Evolutionary conservation across 1,139 yeast genomes (phyloP), one percentile per base, ranked within the genome.

Genomic region (Nematodospora anomalae): DNA sequence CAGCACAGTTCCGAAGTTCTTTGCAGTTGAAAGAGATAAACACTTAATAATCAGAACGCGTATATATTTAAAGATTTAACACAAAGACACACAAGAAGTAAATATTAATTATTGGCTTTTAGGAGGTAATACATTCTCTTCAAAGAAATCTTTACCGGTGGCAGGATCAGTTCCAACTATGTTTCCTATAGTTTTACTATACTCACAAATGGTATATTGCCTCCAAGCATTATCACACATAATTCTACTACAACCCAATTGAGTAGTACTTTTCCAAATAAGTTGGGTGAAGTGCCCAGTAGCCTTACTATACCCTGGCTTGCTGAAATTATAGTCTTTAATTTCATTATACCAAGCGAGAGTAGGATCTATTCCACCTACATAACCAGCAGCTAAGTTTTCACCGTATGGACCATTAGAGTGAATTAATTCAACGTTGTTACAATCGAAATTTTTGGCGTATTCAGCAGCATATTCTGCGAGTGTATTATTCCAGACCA

Each of bases 291-390:
- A 87, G 62, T 88, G 96, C 45, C 86, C 83, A 35, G 58, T 66
- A 11, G 62, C 58, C 38, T 62, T 67, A 38, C 55, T 42, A 35
- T 51, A 53, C 16, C 65, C 64, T 3, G 58, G 40, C 9, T 55
- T 43, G 62, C 64, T 40, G 62, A 51, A 83, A 64, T 79, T 67
- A 68, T 85, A 87, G 35, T 58, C 45, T 4, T 53, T 42, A 49
- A 80, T 81, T 67, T 88, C 96, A 46, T 73, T 64, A 71, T 87
- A 88, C 97, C 96, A 89, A 40, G 92, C 96, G 31, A 76, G 73
- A 38, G 85, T 78, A 30, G 89, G 85, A 29, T 73, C 80, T 11
- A 71, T 63, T 15, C 63, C 70, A 27, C 71, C 62, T 28, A 72
- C 46, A 60, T 71, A 75, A 43, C 96, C 96, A 38, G 78, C 67